Percentiles rank a stretch among this genome's conserved stretches.
These are phyloP conservation scores for Bipolaris victoriae DNA, from an alignment of 2,329 filamentous ascomycete genomes.

Conservation along the genomic window DNA sequence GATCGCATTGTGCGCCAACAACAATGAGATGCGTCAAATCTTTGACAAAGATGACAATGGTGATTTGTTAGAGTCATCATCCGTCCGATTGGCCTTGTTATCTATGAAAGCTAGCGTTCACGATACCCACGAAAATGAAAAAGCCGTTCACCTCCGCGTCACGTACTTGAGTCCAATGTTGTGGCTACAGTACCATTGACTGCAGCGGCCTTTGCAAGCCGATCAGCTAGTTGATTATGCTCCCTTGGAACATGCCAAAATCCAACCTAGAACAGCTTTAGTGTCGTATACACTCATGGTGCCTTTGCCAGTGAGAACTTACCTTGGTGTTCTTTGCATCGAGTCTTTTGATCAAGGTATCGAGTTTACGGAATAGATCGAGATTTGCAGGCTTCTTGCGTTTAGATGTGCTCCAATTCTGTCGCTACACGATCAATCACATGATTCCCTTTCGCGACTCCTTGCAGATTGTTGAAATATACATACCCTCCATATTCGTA, in stretches of 20 bases:
- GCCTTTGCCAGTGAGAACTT: not conserved
- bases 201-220: slow-evolving; percentile 21
- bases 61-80: too few relatives aligned
- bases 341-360: not conserved
- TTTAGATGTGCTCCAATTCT: not conserved
- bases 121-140: too few relatives aligned
- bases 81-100: too few relatives aligned
- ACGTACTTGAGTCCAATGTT: too few relatives aligned
- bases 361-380: not conserved
- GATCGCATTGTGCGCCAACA: too few relatives aligned
- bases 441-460: not conserved
- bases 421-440: not conserved
- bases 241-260: not conserved
- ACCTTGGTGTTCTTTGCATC: not conserved
- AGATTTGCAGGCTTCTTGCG: not conserved
- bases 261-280: not conserved
- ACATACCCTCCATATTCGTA: slow-evolving; percentile 15
- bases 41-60: too few relatives aligned
- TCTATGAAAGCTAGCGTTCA: too few relatives aligned
- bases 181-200: too few relatives aligned
- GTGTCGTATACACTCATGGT: not conserved
- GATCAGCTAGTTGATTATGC: slow-evolving; percentile 17
- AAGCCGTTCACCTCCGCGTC: too few relatives aligned
- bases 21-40: too few relatives aligned
- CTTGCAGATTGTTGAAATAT: not conserved